Base-by-base conservation (phyloP, 2,329 filamentous ascomycete species). In the Monosporascus sp. region DNA sequence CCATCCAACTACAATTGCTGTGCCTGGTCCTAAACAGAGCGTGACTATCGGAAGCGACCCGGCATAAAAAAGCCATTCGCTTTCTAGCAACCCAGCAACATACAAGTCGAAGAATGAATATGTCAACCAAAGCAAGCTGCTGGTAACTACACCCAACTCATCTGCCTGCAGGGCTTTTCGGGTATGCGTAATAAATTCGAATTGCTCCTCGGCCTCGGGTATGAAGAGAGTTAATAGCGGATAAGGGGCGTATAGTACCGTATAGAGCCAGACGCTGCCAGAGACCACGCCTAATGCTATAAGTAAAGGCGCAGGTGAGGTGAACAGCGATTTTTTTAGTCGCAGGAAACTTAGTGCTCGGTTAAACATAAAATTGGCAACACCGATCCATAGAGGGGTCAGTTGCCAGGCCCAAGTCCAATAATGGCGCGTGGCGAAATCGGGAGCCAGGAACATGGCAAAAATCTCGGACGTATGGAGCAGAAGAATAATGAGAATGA, bases 341-440 rank as follows among this genome's bases (percentile, higher is more conserved):
- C 27, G 27, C 9, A 31, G 9, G 27, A 31, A 31, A 4, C 27
- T 31, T 31, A 31, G 27, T 1, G 27, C 27, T 14, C 14, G 27
- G 9, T 31, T 8, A 27, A 27, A 27, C 3, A 24, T 24, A 24
- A 24, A 9, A 44, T 58, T 57, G 25, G 27, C 50, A 3, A 56
- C 2, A 7, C 54, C 58, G n/a, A 58, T 53, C 54, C 54, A 57
- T 7, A 58, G 14, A 14, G 56, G 56, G 6, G 48, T 43, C 48
- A 54, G 27, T 48, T 60, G 58, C 56, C 58, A 60, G 14, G 53
- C 54, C 54, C 56, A 58, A 8, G 50, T 41, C 56, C 56, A 58
- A n/a, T 53, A 57, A 31, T 60, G 54, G 7, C 56, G 55, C 18
- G 46, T 53, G 18, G 31, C 39, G 9, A 36, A 41, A 8, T 58